Evolutionary conservation across 306 rosid genomes (phyloP).

Genomic region (Herpetospermum pedunculosum): DNA sequence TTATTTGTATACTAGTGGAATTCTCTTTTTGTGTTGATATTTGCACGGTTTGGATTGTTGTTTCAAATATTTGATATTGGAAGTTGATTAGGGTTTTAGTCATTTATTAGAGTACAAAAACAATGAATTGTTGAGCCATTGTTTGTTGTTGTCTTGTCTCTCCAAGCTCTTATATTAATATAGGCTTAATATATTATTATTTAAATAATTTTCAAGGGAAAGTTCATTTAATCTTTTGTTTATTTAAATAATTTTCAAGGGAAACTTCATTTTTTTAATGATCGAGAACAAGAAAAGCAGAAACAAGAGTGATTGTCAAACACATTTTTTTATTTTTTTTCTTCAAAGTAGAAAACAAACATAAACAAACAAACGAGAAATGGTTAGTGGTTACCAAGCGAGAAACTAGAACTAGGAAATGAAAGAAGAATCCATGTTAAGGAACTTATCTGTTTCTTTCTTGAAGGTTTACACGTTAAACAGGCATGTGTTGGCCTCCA

Average conservation of each 20-base stretch:
- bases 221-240: not conserved
- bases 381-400: too few species aligned
- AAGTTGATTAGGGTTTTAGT: conserved; percentile 1
- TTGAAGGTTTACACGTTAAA: conserved; percentile 67
- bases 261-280: not conserved
- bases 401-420: too few species aligned
- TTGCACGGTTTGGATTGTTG: not conserved
- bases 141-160: too few species aligned
- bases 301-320: not conserved
- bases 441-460: conserved; percentile 6
- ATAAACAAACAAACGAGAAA: not conserved
- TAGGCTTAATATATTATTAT: too few species aligned
- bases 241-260: not conserved
- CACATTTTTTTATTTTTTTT: not conserved
- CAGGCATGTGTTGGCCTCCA: conserved; percentile 40
- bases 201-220: too few species aligned
- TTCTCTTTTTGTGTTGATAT: not conserved
- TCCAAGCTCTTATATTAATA: too few species aligned
- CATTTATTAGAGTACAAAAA: not conserved
- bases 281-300: not conserved
- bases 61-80: not conserved
- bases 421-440: not conserved
- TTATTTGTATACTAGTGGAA: not conserved
- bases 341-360: not conserved
- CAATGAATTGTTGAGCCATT: not conserved